Percentiles rank a stretch among this genome's conserved stretches.
phyloP scores from a whole-genome alignment of 1,284 basidiomycete genomes.

The Ustilago trichophora region DNA sequence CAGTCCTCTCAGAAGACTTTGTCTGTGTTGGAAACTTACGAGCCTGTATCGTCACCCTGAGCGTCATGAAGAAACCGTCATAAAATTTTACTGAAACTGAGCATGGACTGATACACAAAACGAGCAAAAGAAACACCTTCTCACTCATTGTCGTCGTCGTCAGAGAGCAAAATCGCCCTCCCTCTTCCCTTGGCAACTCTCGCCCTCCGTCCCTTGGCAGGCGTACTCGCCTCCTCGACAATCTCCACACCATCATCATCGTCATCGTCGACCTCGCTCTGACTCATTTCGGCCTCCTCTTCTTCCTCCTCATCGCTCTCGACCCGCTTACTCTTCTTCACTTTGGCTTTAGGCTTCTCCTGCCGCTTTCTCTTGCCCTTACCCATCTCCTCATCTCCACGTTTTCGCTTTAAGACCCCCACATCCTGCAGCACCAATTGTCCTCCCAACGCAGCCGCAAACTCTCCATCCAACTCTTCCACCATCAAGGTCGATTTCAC shows the following conservation, averaged over 20 bases:
- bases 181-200: background rate
- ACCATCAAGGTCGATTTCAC: constrained; percentile 66
- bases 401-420: constrained; percentile 8
- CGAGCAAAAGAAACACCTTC: no score
- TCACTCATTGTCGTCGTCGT: constrained; percentile 7
- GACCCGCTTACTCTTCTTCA: background rate
- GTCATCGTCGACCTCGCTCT: background rate
- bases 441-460: constrained; percentile 73
- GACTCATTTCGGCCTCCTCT: background rate
- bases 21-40: no score
- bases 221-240: constrained; percentile 4
- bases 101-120: no score
- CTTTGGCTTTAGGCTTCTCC: background rate
- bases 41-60: no score
- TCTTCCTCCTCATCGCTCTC: constrained; percentile 28
- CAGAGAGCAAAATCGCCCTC: constrained; percentile 2
- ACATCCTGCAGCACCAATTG: constrained; percentile 44
- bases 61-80: no score
- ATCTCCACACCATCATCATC: constrained; percentile 64
- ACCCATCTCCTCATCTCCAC: background rate
- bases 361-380: background rate
- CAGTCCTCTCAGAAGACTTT: no score
- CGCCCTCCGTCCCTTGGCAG: background rate
- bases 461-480: constrained; percentile 65
- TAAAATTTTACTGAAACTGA: no score